Base-by-base conservation (phyloP, 2,329 filamentous ascomycete species). In the Tolypocladium ovalisporum region DNA sequence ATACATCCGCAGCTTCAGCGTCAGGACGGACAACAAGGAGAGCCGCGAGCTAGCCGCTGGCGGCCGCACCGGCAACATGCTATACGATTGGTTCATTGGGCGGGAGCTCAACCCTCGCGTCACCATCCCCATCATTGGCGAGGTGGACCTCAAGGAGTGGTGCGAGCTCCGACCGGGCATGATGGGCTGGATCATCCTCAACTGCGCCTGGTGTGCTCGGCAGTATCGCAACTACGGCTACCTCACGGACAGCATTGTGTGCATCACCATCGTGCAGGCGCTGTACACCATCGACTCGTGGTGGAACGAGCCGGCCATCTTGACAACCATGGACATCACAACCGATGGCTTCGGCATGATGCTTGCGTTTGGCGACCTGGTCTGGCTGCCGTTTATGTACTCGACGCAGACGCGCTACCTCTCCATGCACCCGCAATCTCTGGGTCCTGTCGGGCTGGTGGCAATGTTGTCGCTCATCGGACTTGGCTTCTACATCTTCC, bases 41-140 rank as follows among this genome's bases (percentile, higher is more conserved):
- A 76, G 82, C 61, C 88, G 92, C 44, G 86, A 94, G 70, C 80
- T 97, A 9, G 92, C 92, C 0, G 83, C 84, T 1, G 91, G 92
- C 49, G 92, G 91, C 19, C 83, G 88, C 67, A 85, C 84, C 1
- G 92, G 91, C 58, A 97, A 96, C 71, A 75, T 90, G 61, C 73
- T 97, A 40, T 97, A 97, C 71, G 93, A 97, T 73, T 97, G 90
- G 85, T 97, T 91, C 75, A 97, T 97, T 62, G 93, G 93, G 24
- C 89, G 93, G 34, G 93, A 97, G 72, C 84, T 97, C 60, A 97
- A 97, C 74, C 93, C 93, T 3, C 89, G 92, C 54, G 73, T 95
- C 59, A 83, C 80, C 0, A 75, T 96, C 29, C 91, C 91, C 2
- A 71, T 95, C 54, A 79, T 96, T 62, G 90, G 90, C 58, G 88